A percentile compares a stretch with the other conserved stretches of the same genome.
Evolutionary conservation across 345 rosid genomes (phyloP).

Genomic region (Durio zibethinus): DNA sequence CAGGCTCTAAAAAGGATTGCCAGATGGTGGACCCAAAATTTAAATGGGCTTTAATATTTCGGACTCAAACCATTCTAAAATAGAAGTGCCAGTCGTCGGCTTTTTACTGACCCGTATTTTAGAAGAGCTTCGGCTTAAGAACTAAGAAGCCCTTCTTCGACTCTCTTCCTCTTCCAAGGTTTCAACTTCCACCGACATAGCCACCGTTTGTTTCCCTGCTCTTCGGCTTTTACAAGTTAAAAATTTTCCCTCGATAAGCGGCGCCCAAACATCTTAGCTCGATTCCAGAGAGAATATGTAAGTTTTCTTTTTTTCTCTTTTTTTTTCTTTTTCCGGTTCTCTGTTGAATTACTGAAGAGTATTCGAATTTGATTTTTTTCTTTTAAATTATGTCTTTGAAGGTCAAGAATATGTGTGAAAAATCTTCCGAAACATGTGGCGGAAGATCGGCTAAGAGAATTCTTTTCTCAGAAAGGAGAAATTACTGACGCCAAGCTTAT

Average conservation of each 20-base stretch:
- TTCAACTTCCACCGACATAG: not conserved
- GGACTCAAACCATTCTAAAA: not conserved
- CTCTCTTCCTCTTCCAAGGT: not conserved
- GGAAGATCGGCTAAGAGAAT: conserved; percentile 63
- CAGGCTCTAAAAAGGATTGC: not conserved
- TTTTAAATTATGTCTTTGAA: conserved; percentile 10
- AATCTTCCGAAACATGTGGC: conserved; percentile 62
- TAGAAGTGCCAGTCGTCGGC: not conserved
- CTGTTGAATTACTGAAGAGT: not conserved
- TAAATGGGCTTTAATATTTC: not conserved
- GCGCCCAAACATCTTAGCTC: not conserved
- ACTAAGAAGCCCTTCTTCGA: not conserved
- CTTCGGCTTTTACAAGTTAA: not conserved
- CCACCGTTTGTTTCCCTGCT: not conserved
- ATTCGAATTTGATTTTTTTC: not conserved
- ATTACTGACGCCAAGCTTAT: conserved; percentile 71
- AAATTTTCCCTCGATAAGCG: not conserved
- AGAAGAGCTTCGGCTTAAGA: too few species aligned
- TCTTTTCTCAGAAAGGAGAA: conserved; percentile 80
- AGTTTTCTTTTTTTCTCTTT: not conserved
- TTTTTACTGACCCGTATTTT: not conserved
- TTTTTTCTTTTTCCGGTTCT: not conserved
- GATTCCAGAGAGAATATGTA: not conserved
- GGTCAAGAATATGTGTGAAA: conserved; percentile 91
- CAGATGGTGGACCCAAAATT: not conserved